Percentiles rank a stretch among this genome's conserved stretches.
Conservation (phyloP, 768 basidiomycete genomes). For the Hemileccinum impolitum region DNA sequence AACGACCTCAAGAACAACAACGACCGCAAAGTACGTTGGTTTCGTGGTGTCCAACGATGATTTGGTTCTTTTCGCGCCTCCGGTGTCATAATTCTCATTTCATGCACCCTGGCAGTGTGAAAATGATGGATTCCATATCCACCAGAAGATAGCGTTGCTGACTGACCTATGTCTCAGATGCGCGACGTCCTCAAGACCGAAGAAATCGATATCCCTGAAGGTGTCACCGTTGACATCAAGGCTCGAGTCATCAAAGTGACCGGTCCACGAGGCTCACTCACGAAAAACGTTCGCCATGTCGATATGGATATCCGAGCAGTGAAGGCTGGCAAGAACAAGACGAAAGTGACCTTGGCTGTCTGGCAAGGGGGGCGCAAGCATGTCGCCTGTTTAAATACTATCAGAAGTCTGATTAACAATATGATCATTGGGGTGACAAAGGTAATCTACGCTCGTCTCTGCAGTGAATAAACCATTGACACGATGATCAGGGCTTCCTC, state of each 20-base stretch:
- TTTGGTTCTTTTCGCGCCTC: background rate
- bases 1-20: conserved; percentile 26
- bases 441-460: conserved; percentile 38
- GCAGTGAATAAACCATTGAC: conserved; percentile 4
- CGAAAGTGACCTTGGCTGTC: conserved; percentile 83
- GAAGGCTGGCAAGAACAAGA: conserved; percentile 63
- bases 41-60: background rate
- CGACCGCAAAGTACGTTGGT: conserved; percentile 27
- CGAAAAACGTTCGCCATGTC: conserved; percentile 89
- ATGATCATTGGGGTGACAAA: conserved; percentile 98
- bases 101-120: background rate
- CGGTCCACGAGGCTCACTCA: conserved; percentile 89
- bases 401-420: conserved; percentile 93
- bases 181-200: conserved; percentile 91
- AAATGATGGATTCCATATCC: conserved; percentile 39
- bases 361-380: conserved; percentile 99
- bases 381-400: conserved; percentile 95
- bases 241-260: conserved; percentile 87
- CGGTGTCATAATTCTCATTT: background rate
- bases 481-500: conserved; percentile 75
- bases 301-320: conserved; percentile 90
- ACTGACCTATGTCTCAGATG: conserved; percentile 53
- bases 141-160: conserved; percentile 32
- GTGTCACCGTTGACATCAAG: conserved; percentile 84
- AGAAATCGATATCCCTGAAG: conserved; percentile 86